Evolutionary conservation across 371 early-diverging fungal species (phyloP).

Genomic region (Capillidium rhysosporum): DNA sequence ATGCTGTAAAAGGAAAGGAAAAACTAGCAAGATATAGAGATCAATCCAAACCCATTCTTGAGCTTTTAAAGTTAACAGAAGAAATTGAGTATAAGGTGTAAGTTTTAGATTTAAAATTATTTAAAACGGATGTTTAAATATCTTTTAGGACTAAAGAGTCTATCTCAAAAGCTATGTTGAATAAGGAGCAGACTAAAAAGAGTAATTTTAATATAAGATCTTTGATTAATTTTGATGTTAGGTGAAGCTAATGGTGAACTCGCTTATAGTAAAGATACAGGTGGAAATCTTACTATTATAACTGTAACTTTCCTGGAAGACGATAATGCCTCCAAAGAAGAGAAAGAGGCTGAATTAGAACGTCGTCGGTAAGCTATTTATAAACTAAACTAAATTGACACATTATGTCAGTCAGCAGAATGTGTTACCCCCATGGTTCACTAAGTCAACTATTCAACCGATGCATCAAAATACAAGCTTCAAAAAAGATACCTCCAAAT

Average conservation of each 20-base stretch:
- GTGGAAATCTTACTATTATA: slow-evolving; percentile 46
- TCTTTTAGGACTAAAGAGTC: slow-evolving; percentile 2
- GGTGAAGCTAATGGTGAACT: slow-evolving; percentile 23
- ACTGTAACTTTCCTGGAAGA: slow-evolving; percentile 60
- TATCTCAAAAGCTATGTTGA: slow-evolving; percentile 1
- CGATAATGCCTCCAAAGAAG: slow-evolving; percentile 39
- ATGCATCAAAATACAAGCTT: background rate
- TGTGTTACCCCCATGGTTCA: slow-evolving; percentile 1
- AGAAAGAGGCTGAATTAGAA: slow-evolving; percentile 42
- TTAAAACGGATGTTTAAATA: background rate
- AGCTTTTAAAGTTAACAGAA: slow-evolving; percentile 65
- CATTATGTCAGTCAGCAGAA: background rate
- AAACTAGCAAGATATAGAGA: slow-evolving; percentile 35
- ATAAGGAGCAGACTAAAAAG: slow-evolving; percentile 2
- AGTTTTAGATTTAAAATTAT: background rate
- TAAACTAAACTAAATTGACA: too few relatives aligned
- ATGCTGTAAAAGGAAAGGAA: slow-evolving; percentile 13
- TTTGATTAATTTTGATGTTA: background rate
- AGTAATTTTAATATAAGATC: background rate
- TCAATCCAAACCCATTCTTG: slow-evolving; percentile 61
- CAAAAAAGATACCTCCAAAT: background rate
- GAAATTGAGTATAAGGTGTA: slow-evolving; percentile 45
- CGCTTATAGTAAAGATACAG: slow-evolving; percentile 49
- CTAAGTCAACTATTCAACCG: slow-evolving; percentile 3
- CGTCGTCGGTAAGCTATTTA: slow-evolving; percentile 21